A percentile compares a stretch with the other conserved stretches of the same genome.
Evolutionary conservation across 257 asterid species (phyloP).

Genomic region (Jasminum sambac): DNA sequence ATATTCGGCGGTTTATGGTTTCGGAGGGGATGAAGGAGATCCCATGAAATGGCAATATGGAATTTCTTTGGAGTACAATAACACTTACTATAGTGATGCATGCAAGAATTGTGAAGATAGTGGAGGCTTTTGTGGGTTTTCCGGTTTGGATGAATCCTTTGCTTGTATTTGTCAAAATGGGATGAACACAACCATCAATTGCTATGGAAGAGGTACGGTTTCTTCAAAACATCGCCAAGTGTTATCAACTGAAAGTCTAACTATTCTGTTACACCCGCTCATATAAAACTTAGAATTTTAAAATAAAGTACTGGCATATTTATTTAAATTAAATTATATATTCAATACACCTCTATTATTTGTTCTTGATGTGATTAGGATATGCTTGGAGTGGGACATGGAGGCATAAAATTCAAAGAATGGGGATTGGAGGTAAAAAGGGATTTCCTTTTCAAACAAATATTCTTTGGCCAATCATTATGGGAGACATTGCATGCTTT

Average conservation of each 20-base stretch:
- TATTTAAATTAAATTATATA: not conserved
- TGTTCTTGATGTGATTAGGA: conserved; percentile 46
- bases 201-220: conserved; percentile 64
- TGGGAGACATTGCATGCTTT: conserved; percentile 21
- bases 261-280: not conserved
- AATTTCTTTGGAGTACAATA: conserved; percentile 46
- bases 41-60: conserved; percentile 82
- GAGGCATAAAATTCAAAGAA: conserved; percentile 47
- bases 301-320: too few species aligned
- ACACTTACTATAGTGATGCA: conserved; percentile 29
- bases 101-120: conserved; percentile 74
- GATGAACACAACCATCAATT: conserved; percentile 52
- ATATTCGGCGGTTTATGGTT: conserved; percentile 60
- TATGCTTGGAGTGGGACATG: conserved; percentile 51
- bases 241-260: not conserved
- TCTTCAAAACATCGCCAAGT: not conserved
- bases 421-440: conserved; percentile 55
- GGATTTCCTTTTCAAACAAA: conserved; percentile 27
- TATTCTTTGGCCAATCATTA: conserved; percentile 18
- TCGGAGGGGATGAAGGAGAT: conserved; percentile 72
- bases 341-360: not conserved
- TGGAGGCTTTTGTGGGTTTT: conserved; percentile 68
- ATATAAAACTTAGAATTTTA: too few species aligned
- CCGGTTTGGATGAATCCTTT: conserved; percentile 43
- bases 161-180: conserved; percentile 65